Evolutionary conservation across 305 asterid genomes (phyloP).

Genomic region (Fraxinus nigra): DNA sequence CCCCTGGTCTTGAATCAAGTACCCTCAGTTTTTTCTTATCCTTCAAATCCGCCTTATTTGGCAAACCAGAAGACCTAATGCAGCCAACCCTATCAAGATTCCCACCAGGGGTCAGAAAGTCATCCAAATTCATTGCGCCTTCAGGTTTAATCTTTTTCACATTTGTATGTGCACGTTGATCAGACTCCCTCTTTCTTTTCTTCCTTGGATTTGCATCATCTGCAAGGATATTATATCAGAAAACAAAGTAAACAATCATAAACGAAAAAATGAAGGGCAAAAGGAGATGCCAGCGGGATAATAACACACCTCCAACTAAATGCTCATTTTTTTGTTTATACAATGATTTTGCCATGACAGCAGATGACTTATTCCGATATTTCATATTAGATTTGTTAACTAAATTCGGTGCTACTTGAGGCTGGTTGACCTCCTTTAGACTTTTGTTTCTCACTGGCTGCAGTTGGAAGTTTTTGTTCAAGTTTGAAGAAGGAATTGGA

Average conservation of each 20-base stretch:
- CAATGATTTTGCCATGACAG: constrained; percentile 31
- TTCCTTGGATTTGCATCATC: constrained; percentile 54
- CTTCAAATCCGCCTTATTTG: constrained; percentile 35
- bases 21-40: constrained; percentile 37
- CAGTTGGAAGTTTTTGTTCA: constrained; percentile 36
- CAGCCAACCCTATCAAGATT: constrained; percentile 29
- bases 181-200: constrained; percentile 47
- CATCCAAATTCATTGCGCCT: constrained; percentile 27
- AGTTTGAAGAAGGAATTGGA: constrained; percentile 24
- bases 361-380: constrained; percentile 36
- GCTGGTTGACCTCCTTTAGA: constrained; percentile 50
- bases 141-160: constrained; percentile 42
- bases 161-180: constrained; percentile 37
- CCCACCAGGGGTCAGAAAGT: constrained; percentile 34
- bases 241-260: constrained; percentile 25
- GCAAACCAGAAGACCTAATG: constrained; percentile 28
- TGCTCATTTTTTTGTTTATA: constrained; percentile 47
- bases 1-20: constrained; percentile 32
- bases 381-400: constrained; percentile 34
- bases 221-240: constrained; percentile 40
- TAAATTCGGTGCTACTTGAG: constrained; percentile 33
- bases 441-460: constrained; percentile 38
- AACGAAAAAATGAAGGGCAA: constrained; percentile 11
- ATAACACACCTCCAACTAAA: constrained; percentile 48
- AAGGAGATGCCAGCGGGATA: constrained; percentile 26